These are phyloP conservation scores for Helianthus tuberosus DNA, from an alignment of 129 eudicot species.

Conservation along the genomic window DNA sequence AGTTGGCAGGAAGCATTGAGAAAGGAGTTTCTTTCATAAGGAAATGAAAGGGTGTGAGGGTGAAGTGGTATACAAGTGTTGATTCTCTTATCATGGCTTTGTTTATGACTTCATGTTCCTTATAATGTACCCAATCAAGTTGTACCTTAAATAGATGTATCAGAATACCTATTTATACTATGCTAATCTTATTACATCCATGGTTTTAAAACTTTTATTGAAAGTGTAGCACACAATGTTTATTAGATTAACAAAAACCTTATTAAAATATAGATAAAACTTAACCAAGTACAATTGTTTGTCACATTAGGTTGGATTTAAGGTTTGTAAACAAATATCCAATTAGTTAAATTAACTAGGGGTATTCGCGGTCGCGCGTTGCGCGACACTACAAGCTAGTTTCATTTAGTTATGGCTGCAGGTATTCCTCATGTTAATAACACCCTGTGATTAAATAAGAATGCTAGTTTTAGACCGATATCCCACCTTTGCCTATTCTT, in stretches of 20 bases:
- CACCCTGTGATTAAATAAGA: too few relatives aligned
- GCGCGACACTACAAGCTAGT: too few relatives aligned
- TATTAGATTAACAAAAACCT: not conserved
- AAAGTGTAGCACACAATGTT: slow-evolving; percentile 8
- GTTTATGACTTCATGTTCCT: slow-evolving; percentile 32
- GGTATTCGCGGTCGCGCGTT: too few relatives aligned
- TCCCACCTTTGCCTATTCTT: too few relatives aligned
- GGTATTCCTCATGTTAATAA: too few relatives aligned
- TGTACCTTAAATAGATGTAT: slow-evolving; percentile 33
- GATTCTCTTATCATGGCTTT: slow-evolving; percentile 42
- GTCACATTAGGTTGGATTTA: not conserved
- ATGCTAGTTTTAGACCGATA: too few relatives aligned
- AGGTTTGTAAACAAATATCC: too few relatives aligned
- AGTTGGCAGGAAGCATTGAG: slow-evolving; percentile 72
- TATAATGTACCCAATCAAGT: slow-evolving; percentile 23
- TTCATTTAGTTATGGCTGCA: too few relatives aligned
- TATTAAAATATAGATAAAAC: not conserved
- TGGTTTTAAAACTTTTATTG: not conserved
- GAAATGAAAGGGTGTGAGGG: slow-evolving; percentile 45
- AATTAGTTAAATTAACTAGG: too few relatives aligned
- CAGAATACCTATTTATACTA: slow-evolving; percentile 26
- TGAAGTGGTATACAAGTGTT: slow-evolving; percentile 32
- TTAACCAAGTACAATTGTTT: not conserved
- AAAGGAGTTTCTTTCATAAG: slow-evolving; percentile 81
- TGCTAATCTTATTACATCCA: slow-evolving; percentile 28